A percentile compares a stretch with the other conserved stretches of the same genome.
These are phyloP conservation scores for Cryphonectria radicalis DNA, from an alignment of 2,329 filamentous ascomycete species.

Conservation along the genomic window DNA sequence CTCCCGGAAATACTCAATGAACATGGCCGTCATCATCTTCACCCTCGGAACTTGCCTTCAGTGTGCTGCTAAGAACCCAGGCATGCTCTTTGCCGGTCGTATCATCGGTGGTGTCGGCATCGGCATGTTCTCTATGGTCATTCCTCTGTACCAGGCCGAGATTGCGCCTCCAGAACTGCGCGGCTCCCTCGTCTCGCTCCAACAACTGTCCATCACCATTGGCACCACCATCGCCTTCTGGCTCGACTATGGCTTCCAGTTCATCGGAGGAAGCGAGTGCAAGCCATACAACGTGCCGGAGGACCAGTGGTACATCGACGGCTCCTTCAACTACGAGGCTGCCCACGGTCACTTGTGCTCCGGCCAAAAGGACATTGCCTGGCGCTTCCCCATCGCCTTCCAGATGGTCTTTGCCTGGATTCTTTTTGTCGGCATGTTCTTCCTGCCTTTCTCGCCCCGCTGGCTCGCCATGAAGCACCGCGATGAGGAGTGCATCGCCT, in stretches of 20 bases:
- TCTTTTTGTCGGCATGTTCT: slow-evolving; percentile 28
- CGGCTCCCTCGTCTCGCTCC: slow-evolving; percentile 28
- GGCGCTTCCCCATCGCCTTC: slow-evolving; percentile 31
- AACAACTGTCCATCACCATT: slow-evolving; percentile 31
- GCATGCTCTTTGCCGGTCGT: slow-evolving; percentile 47
- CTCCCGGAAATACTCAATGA: slow-evolving; percentile 56
- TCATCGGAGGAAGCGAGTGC: slow-evolving; percentile 34
- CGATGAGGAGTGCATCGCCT: slow-evolving; percentile 34
- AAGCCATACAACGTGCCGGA: slow-evolving; percentile 32
- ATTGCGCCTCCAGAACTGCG: slow-evolving; percentile 31
- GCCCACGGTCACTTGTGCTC: slow-evolving; percentile 32
- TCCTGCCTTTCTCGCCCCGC: slow-evolving; percentile 33
- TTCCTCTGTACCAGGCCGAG: slow-evolving; percentile 42
- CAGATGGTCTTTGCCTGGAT: slow-evolving; percentile 32
- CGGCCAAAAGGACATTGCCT: slow-evolving; percentile 31
- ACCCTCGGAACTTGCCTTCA: slow-evolving; percentile 35
- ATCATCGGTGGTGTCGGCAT: slow-evolving; percentile 53
- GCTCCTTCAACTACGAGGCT: slow-evolving; percentile 30
- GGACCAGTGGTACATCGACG: slow-evolving; percentile 25
- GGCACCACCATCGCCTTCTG: slow-evolving; percentile 29
- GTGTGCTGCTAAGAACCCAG: slow-evolving; percentile 36
- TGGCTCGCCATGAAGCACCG: slow-evolving; percentile 36
- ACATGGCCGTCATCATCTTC: slow-evolving; percentile 40
- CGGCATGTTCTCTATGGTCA: slow-evolving; percentile 50
- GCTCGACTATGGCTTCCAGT: slow-evolving; percentile 33